Evolutionary conservation across 805 yeast genomes (phyloP), one percentile per base, ranked within the genome.

Genomic region (Candida orba): DNA sequence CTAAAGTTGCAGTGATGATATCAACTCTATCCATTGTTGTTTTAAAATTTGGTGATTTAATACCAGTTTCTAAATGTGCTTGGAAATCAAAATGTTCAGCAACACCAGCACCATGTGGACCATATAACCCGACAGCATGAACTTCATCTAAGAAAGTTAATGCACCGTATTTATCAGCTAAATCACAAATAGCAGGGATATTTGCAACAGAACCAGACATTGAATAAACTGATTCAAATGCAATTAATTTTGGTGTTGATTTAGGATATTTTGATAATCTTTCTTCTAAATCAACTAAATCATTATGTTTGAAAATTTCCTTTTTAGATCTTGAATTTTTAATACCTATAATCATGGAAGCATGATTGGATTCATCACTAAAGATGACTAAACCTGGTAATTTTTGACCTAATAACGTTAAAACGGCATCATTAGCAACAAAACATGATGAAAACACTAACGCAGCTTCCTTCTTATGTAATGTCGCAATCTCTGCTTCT

Each of bases 101-200:
- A 43, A 93, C 98, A 69, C 99, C 99, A 30, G 96, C 99, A 61
- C 99, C 99, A 58, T 86, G 96, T 47, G 99, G 98, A 57, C 99
- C 99, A 62, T 93, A 93, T 82, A 93, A 77, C 44, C 99, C 99
- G 38, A 93, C 98, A 31, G 99, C 98, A 60, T 93, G 99, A 33
- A 93, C 99, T 67, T 93, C 99, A 64, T 93, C 99, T 63, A 93
- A 72, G 66, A 93, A 93, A 27, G 99, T 93, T 56, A 93, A 67
- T 38, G 98, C 98, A 49, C 98, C 98, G 63, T 93, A 93, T 67
- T 93, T 88, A 42, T 93, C 96, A 34, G 99, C 99, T 59, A 93
- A 74, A 55, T 90, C 96, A 64, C 97, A 91, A 52, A 93, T 89
- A 49, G 76, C 79, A 57, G 84, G 87, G 56, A 93, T 93, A 41